Evolutionary conservation across 176 grass and related monocot species (phyloP), one percentile per base, ranked within the genome.

Genomic region (Stipa capillata): DNA sequence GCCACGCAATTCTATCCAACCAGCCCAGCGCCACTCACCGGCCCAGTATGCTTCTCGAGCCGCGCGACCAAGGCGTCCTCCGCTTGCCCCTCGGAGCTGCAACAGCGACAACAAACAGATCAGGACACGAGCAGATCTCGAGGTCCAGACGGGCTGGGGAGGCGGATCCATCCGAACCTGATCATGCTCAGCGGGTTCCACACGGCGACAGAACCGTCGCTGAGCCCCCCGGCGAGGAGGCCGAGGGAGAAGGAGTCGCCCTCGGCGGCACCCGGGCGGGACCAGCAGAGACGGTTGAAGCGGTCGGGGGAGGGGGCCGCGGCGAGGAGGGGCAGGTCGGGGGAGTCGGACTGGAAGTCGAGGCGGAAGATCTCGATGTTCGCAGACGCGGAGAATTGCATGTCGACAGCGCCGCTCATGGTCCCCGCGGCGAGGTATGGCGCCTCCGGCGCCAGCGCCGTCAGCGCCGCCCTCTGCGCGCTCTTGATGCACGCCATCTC

Each of bases 401-500:
- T 44, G 85, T 93, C 92, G 60, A 96, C 92, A 52, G 97, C 92
- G 23, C 92, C 97, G 86, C 85, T 89, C 92, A 99, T 99, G 34
- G 97, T 99, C 42, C 97, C 97, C 14, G 92, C 90, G 39, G 90
- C 97, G 41, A 99, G 78, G 86, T 93, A 99, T 27, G 97, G 92
- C 65, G 88, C 92, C 6, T 99, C 97, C 48, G 97, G 92, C 64
- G 97, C 88, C 10, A 89, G 78, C 67, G 92, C 86, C 82, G 71
- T 93, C 83, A 96, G 90, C 86, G 92, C 97, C 86, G 90, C 91
- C 65, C 97, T 64, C 86, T 92, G 85, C 62, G 90, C 90, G 84
- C 97, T 99, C 97, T 99, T 99, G 81, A 99, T 96, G 86, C 92
- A 96, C 88, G 90, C 86, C 97, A 99, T 96, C 74, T 79, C 67